Evolutionary conservation across 1,284 basidiomycete genomes (phyloP).

Genomic region (Melampsora abietis-canadensis): DNA sequence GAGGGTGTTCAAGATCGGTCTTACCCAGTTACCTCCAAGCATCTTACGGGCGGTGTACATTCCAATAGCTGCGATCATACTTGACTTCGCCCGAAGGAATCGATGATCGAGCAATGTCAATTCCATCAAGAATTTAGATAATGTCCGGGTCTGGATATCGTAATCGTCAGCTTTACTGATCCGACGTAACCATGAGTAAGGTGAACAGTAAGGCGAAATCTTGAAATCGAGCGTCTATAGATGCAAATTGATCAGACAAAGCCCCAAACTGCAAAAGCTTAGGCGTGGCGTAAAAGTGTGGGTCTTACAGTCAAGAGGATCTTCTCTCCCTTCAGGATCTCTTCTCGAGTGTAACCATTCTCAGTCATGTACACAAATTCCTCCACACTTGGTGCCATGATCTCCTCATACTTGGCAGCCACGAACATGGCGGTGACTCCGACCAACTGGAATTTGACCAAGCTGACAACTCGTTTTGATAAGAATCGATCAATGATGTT

Average conservation of each 20-base stretch:
- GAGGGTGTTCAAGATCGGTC: constrained; percentile 53
- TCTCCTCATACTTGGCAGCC: constrained; percentile 64
- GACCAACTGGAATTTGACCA: constrained; percentile 65
- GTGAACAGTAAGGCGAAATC: constrained; percentile 95
- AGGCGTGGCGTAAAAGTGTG: background rate
- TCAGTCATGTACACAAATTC: constrained; percentile 98
- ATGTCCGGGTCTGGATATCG: constrained; percentile 92
- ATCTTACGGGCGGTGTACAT: constrained; percentile 93
- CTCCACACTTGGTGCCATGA: constrained; percentile 63
- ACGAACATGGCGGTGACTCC: constrained; percentile 67
- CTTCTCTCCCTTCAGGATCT: constrained; percentile 95
- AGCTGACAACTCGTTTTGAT: constrained; percentile 62
- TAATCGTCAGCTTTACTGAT: constrained; percentile 99
- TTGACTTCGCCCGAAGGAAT: constrained; percentile 90
- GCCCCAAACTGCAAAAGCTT: background rate
- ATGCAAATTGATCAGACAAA: constrained; percentile 29
- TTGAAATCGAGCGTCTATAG: constrained; percentile 80
- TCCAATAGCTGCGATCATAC: constrained; percentile 90
- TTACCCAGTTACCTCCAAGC: constrained; percentile 88
- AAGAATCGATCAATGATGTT: constrained; percentile 66
- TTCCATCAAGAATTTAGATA: constrained; percentile 97
- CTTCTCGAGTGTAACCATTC: constrained; percentile 84
- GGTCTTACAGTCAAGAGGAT: constrained; percentile 71
- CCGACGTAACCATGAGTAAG: constrained; percentile 97
- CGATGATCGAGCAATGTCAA: constrained; percentile 88